Evolutionary conservation across 805 yeast genomes (phyloP).

Genomic region (Zygoascus flipseniorum): DNA sequence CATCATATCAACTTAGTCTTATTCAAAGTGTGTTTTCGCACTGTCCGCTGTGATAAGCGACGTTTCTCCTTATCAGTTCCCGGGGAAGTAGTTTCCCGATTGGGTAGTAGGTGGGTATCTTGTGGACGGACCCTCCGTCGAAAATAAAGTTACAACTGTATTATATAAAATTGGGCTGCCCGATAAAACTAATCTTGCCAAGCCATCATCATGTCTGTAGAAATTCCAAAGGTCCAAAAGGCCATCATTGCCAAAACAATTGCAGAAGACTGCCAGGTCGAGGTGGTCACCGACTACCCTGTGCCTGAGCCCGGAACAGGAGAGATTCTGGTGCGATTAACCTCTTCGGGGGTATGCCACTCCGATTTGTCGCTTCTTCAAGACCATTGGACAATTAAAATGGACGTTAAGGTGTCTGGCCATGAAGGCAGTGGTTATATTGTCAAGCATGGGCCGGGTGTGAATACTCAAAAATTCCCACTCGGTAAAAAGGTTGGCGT

Average conservation of each 20-base stretch:
- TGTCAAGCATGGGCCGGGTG: conserved; percentile 21
- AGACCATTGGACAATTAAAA: conserved; percentile 32
- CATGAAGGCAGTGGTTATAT: conserved; percentile 28
- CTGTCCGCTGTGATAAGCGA: too few species aligned
- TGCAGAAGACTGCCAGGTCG: conserved; percentile 30
- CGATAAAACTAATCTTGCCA: neutral
- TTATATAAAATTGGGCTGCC: neutral
- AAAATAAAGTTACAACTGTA: neutral
- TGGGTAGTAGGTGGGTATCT: neutral
- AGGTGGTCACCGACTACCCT: conserved; percentile 25
- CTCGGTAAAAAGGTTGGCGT: conserved; percentile 24
- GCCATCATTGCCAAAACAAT: conserved; percentile 29
- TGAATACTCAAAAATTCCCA: conserved; percentile 12
- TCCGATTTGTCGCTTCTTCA: conserved; percentile 35
- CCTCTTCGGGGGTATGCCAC: conserved; percentile 37
- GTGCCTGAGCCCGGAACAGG: conserved; percentile 25
- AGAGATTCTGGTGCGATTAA: conserved; percentile 26
- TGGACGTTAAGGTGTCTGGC: conserved; percentile 20
- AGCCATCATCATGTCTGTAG: neutral
- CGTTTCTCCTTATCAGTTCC: neutral
- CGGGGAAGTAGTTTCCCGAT: neutral
- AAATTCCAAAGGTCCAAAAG: conserved; percentile 29
- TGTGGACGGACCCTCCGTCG: neutral
- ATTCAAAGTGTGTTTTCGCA: too few species aligned
- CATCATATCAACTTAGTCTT: too few species aligned